Evolutionary conservation across 208 protist genomes (phyloP).

Genomic region (Leishmania major): DNA sequence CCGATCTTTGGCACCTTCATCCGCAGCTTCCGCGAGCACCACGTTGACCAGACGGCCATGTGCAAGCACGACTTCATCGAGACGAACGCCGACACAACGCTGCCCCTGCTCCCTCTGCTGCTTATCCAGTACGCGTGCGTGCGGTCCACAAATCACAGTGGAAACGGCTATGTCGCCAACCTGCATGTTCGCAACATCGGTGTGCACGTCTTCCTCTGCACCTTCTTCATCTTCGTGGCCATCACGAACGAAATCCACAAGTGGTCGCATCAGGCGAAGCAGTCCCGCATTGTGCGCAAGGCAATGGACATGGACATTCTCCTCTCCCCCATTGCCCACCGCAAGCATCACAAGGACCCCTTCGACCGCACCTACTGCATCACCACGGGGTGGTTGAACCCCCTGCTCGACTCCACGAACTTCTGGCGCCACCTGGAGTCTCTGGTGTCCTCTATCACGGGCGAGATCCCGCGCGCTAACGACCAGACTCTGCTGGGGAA

Average conservation of each 20-base stretch:
- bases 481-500: constrained; percentile 83
- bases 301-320: constrained; percentile 81
- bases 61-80: constrained; percentile 95
- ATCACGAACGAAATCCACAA: constrained; percentile 96
- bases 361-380: constrained; percentile 95
- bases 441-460: constrained; percentile 81
- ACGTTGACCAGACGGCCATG: constrained; percentile 92
- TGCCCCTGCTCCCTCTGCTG: constrained; percentile 84
- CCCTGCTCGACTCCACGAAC: constrained; percentile 77
- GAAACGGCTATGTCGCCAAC: constrained; percentile 61
- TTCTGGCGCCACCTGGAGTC: constrained; percentile 91
- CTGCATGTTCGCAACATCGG: constrained; percentile 64
- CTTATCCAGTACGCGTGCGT: constrained; percentile 57
- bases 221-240: constrained; percentile 78
- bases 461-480: constrained; percentile 79
- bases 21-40: constrained; percentile 95
- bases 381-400: constrained; percentile 96
- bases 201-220: constrained; percentile 69
- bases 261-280: constrained; percentile 89
- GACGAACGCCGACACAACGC: constrained; percentile 94
- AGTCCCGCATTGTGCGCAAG: constrained; percentile 53
- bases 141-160: constrained; percentile 33
- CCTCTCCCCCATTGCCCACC: constrained; percentile 85
- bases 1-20: constrained; percentile 93
- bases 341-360: constrained; percentile 90